Evolutionary conservation across 2,329 filamentous ascomycete species (phyloP).

Genomic region (Fusarium hainanense): DNA sequence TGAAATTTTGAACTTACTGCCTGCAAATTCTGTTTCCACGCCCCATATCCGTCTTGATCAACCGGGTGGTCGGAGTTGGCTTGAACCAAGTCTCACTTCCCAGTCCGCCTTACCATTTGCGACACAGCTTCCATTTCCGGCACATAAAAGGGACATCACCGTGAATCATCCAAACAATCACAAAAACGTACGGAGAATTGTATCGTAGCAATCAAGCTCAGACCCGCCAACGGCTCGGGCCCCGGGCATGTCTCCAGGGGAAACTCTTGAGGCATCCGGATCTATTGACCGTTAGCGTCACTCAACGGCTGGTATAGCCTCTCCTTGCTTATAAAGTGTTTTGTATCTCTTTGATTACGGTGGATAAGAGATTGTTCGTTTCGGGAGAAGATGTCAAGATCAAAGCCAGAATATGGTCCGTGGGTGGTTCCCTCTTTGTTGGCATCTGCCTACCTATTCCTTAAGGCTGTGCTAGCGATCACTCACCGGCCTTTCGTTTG

Average conservation of each 20-base stretch:
- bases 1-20: neutral
- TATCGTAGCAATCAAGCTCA: neutral
- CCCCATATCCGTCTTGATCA: neutral
- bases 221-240: neutral
- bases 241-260: neutral
- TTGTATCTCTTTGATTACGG: neutral
- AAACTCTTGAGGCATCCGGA: neutral
- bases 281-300: neutral
- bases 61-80: slow-evolving; percentile 4
- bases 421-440: neutral
- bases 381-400: neutral
- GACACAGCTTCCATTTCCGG: neutral
- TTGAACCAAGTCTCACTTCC: slow-evolving; percentile 11
- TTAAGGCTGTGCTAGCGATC: neutral
- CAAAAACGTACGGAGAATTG: neutral
- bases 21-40: neutral
- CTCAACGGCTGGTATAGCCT: neutral
- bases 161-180: neutral
- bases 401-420: neutral
- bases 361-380: neutral
- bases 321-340: neutral
- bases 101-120: slow-evolving; percentile 10
- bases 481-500: neutral
- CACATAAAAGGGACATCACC: neutral
- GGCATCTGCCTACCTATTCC: neutral